Base-by-base conservation (phyloP, 352 stramenopile species). In the Chrysophaeum taylorii region DNA sequence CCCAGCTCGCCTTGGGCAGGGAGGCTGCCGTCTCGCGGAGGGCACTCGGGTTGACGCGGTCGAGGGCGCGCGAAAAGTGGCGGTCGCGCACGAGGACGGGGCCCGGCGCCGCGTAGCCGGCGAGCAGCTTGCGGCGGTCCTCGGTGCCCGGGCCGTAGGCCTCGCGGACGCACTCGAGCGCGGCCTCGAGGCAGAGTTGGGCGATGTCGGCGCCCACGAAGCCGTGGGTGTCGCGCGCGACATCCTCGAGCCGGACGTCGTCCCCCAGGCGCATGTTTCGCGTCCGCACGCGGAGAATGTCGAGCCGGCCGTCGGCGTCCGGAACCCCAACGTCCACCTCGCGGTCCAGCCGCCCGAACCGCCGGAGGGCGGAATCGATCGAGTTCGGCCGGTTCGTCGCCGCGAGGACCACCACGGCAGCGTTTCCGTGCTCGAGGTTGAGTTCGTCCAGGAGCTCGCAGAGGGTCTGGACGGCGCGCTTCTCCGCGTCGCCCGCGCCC, bases 251-350 rank as follows among this genome's bases (percentile, higher is more conserved):
- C 68, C 96, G 78, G 0, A 94, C 85, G 69, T 91, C 79, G 0
- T 81, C 75, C 0, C 69, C 79, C 60, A 95, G 84, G 23, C 87
- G 82, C 35, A 98, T 82, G n/a, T 92, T 86, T 12, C 85, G 75
- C 16, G 94, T 85, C 31, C 91, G 88, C 27, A 96, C 92, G 52
- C 87, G 75, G 27, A 98, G 75, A 75, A 98, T 97, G 64, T 95
- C 92, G 15, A 94, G 76, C 14, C 94, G 86, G 25, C 92, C 92
- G 7, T 84, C 78, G 14, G 94, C 89, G 73, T 94, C 92, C 5
- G 94, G 94, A 53, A 98, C 92, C 9, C 87, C 85, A 73, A 99
- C 97, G 78, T 97, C 90, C 14, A 99, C 84, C 79, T 98, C 93
- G 25, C 90, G 85, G 74, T 98, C 94, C 69, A 99, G 97, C 31